Evolutionary conservation across 305 asterid genomes (phyloP), one percentile per base, ranked within the genome.

Genomic region (Coffea humblotiana): DNA sequence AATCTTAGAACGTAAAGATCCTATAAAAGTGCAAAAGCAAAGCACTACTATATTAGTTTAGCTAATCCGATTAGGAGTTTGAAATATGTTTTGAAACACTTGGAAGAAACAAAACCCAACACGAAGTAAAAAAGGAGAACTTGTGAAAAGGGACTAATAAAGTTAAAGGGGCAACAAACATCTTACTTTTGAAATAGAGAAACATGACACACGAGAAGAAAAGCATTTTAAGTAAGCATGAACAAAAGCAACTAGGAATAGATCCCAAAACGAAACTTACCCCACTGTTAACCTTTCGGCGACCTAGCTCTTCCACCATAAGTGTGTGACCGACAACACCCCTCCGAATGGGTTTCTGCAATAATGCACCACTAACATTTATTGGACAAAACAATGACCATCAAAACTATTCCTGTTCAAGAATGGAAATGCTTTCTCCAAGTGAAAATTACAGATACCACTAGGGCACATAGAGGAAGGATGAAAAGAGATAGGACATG

Each of bases 281-380:
- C 74, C 89, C 89, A 78, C 82, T 81, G 88, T 89, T 87, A 89
- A 95, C 87, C 84, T 88, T 95, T 84, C 94, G 91, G 32, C 92
- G 91, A 58, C 99, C 99, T 74, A 83, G 79, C 83, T 93, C 99
- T 87, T 93, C 98, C 85, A 95, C 94, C 98, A 95, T 91, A 83
- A 93, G 91, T 35, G 98, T 86, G 83, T 86, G 91, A 78, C 97
- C 93, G 66, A 92, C 83, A 70, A 77, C 91, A 81, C 99, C 99
- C 88, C 93, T 92, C 81, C 97, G 90, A 65, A 95, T 92, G 61
- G 98, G 98, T 89, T 91, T 93, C 99, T 95, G 95, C 87, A 88
- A 78, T 35, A 80, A 81, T 11, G 77, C 37, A 74, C 69, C 48
- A 8, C 68, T 49, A n/a, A 47, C 67, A 51, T 21, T 5, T 19